phyloP scores from a whole-genome alignment of 2,329 filamentous ascomycete genomes.

The Clarireedia paspali region DNA sequence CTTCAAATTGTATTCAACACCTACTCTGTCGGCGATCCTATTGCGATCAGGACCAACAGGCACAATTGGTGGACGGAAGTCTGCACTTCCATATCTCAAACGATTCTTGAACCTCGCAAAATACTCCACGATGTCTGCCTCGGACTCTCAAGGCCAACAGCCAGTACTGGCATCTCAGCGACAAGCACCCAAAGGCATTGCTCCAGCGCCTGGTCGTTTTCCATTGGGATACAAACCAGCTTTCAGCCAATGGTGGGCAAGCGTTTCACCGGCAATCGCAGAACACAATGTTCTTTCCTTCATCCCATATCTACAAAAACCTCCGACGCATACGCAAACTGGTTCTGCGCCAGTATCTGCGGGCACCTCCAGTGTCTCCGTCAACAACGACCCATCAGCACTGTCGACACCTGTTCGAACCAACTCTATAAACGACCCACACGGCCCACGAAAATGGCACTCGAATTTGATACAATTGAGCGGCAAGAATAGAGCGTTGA shows the following conservation, averaged over 20 bases:
- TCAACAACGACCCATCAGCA: constrained; percentile 31
- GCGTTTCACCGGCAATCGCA: constrained; percentile 70
- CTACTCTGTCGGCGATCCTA: constrained; percentile 25
- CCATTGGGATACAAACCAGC: constrained; percentile 89
- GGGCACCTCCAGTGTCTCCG: constrained; percentile 31
- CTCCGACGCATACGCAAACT: constrained; percentile 46
- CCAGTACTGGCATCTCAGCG: constrained; percentile 41
- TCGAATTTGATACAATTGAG: constrained; percentile 76
- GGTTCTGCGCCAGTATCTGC: constrained; percentile 42
- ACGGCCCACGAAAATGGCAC: constrained; percentile 78
- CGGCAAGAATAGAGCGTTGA: constrained; percentile 79
- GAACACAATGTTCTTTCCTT: constrained; percentile 84
- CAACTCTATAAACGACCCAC: constrained; percentile 58
- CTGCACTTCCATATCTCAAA: constrained; percentile 19
- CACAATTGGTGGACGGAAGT: constrained; percentile 22
- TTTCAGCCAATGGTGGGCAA: constrained; percentile 89
- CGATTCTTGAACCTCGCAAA: constrained; percentile 24
- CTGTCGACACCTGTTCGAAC: constrained; percentile 36
- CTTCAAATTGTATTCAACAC: constrained; percentile 30
- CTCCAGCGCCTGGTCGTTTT: constrained; percentile 47
- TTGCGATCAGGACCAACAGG: constrained; percentile 26
- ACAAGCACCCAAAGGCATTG: constrained; percentile 30
- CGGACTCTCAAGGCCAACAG: constrained; percentile 34
- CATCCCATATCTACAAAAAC: constrained; percentile 74
- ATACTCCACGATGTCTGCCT: constrained; percentile 29